Base-by-base conservation (phyloP, 371 early-diverging fungal genomes). In the Zopfochytrium polystomum region DNA sequence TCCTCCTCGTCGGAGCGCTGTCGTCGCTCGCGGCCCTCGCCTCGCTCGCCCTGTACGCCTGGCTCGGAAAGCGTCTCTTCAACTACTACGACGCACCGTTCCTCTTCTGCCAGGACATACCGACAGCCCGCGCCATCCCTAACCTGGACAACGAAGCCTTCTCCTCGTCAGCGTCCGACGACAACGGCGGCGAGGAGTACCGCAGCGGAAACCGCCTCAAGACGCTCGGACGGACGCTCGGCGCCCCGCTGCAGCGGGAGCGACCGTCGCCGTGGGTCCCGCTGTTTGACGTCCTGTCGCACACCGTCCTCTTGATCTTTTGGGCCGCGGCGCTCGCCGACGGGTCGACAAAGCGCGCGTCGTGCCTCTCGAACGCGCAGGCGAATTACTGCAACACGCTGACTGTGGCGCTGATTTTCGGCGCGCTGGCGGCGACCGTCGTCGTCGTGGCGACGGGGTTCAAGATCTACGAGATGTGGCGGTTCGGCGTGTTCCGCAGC, bases 21-120 rank as follows among this genome's bases (percentile, higher is more conserved):
- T 45, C 62, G 6, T 9, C 54, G 29, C 22, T 58, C 45, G 48
- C 59, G 11, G 52, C 54, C 18, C 5, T 59, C 3, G 26, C 29
- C 20, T 35, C 29, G 22, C 11, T 59, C 18, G 27, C 48, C 32
- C 33, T 38, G 7, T 55, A 29, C 49, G 6, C 47, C n/a, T 7
- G 7, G 7, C 45, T 31, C 9, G 65, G 65, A 4, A 26, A 31
- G 5, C 29, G 34, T 6, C 25, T 65, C 47, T 31, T 53, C 22
- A 52, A 51, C 26, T 59, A 65, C 33, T 65, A 65, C 42, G 65
- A 65, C 32, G 29, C 65, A 4, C 65, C 65, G 13, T 65, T 59
- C 48, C 48, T 65, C 13, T 26, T 65, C 38, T 46, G 59, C 47
- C 42, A 45, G 13, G 51, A 59, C 29, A 59, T 42, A 25, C 31